Evolutionary conservation across 2,329 filamentous ascomycete genomes (phyloP), one percentile per base, ranked within the genome.

Genomic region (Plenodomus biglobosus): DNA sequence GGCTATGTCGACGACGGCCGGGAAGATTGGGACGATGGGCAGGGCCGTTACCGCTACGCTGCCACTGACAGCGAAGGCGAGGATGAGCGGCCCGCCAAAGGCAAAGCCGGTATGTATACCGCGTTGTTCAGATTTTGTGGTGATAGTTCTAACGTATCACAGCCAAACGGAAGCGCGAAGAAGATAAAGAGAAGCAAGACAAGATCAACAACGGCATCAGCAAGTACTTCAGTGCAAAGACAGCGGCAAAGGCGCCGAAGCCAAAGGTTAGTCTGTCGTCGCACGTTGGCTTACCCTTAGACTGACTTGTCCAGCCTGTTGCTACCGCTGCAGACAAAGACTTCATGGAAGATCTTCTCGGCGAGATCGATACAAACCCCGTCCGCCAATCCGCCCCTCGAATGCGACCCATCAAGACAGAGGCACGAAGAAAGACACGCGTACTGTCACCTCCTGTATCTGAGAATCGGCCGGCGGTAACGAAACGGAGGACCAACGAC

Each of bases 1-100:
- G 92, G 94, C 32, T 99, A 99, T 66, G 92, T 90, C 58, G 92
- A 97, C 70, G 94, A 97, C 68, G 94, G 94, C 52, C 86, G 94
- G 74, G 94, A 97, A 52, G 71, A 74, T 39, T 74, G 71, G 71
- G 70, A 73, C 39, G 66, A 63, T 92, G 92, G 92, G 85, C 92
- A 73, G 83, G 87, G 61, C 80, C 86, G 56, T 77, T 80, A 58
- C 79, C 79, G 50, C 76, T 83, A 68, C 78, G 87, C 71, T 83
- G 87, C 70, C 81, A 86, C 53, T 20, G 69, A 71, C 27, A 88
- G 85, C 30, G 90, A 94, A 52, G 92, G 85, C 53, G 90, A 95
- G 36, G 86, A 86, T 30, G 83, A 89, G 30, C 68, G 72, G 38
- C 81, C 82, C 11, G 71, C 75, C 22, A 78, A 78, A 55, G 77